These are phyloP conservation scores for Syncephalastrum monosporum DNA, from an alignment of 371 early-diverging fungal species.

Conservation along the genomic window DNA sequence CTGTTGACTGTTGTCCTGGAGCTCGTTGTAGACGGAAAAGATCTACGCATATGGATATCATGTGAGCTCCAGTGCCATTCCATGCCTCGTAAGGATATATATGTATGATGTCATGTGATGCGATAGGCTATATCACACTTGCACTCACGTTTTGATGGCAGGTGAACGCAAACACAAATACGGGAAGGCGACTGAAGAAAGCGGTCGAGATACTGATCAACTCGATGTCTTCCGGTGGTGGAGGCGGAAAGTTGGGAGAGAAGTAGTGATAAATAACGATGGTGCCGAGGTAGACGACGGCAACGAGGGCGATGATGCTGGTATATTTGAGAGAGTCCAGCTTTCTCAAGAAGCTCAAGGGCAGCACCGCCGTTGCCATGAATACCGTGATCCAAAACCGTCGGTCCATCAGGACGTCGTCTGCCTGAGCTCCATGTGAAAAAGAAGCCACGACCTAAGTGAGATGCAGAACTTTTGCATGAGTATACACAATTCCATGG, in stretches of 20 bases:
- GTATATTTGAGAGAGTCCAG: constrained; percentile 97
- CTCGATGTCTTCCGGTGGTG: constrained; percentile 42
- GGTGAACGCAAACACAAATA: constrained; percentile 98
- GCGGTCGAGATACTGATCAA: constrained; percentile 55
- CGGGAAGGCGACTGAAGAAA: constrained; percentile 87
- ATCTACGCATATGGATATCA: constrained; percentile 49
- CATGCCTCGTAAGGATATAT: constrained; percentile 11
- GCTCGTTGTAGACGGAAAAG: constrained; percentile 92
- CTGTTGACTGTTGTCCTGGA: constrained; percentile 73
- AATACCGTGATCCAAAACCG: constrained; percentile 86
- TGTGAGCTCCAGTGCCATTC: constrained; percentile 10
- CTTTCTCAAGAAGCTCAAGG: constrained; percentile 79
- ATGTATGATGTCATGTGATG: too few species aligned
- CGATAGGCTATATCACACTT: not conserved
- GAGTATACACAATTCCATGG: not conserved
- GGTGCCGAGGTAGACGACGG: constrained; percentile 87
- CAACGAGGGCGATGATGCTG: constrained; percentile 85
- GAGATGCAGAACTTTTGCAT: not conserved
- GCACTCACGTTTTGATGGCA: constrained; percentile 90
- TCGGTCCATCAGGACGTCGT: constrained; percentile 51
- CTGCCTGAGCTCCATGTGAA: constrained; percentile 19
- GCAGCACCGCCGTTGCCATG: constrained; percentile 66
- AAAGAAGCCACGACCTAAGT: constrained; percentile 37
- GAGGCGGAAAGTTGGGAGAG: constrained; percentile 46
- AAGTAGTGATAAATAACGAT: constrained; percentile 85